Base-by-base conservation (phyloP, 2,329 filamentous ascomycete genomes). In the Arachnomyces sp. region DNA sequence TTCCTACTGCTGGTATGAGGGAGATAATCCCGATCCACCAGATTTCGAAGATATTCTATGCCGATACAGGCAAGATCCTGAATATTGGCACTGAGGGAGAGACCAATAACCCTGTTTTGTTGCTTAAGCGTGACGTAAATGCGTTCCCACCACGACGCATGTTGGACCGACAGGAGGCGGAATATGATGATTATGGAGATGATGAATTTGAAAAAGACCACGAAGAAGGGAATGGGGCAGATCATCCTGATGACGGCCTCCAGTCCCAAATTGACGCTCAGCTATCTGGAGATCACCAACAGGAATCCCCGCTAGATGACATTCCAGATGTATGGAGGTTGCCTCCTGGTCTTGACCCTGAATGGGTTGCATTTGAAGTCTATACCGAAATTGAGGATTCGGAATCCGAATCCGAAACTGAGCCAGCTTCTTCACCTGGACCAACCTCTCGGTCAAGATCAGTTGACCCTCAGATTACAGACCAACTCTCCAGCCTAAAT, bases 321-420 rank as follows among this genome's bases (percentile, higher is more conserved):
- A 55, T 60, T 25, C 55, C 55, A 1, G 63, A 68, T 34, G 59
- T 66, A 6, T 82, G 78, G 74, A 67, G 68, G 8, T 66, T 94
- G 2, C 86, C 87, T 1, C 70, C 72, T 1, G 82, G 88, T 44
- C 68, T 94, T 0, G 89, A 94, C 50, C 79, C 83, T 0, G 89
- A 94, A 60, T 95, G 89, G 89, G 76, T 94, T 48, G 89, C 89
- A 0, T 77, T 95, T 12, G 87, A 94, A 57, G 84, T 94, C 1
- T 92, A 82, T 56, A 74, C 77, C 12, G 80, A 85, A 51, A 67
- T 71, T 18, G 71, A 78, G 2, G 67, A 72, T 1, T 75, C 74
- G 0, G 73, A 76, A 31, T 72, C 72, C 0, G 73, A 77, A 30
- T 64, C 63, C 12, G 64, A 71, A 28, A 57, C 55, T 9, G 57